phyloP scores from a whole-genome alignment of 2,329 filamentous ascomycete genomes.

The Cytospora leucostoma region DNA sequence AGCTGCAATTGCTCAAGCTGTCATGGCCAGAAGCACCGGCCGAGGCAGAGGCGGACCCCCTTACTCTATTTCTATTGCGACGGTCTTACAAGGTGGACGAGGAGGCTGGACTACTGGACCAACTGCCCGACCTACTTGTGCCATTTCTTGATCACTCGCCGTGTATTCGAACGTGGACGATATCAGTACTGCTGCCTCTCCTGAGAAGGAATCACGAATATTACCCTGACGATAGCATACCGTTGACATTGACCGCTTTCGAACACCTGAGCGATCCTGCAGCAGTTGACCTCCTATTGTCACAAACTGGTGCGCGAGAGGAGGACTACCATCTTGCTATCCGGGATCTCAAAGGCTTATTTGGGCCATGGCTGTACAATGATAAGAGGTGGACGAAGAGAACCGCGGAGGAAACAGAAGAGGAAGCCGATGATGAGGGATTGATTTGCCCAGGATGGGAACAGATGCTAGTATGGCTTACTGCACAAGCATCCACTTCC shows the following conservation, averaged over 20 bases:
- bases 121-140: conserved; percentile 65
- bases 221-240: conserved; percentile 54
- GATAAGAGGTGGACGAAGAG: conserved; percentile 56
- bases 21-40: conserved; percentile 48
- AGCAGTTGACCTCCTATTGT: conserved; percentile 64
- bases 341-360: conserved; percentile 66
- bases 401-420: conserved; percentile 29
- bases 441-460: conserved; percentile 65
- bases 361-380: conserved; percentile 75
- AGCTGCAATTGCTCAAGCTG: conserved; percentile 64
- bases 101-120: conserved; percentile 70
- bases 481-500: conserved; percentile 57
- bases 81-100: conserved; percentile 69
- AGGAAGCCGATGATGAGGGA: conserved; percentile 31
- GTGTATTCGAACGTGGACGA: conserved; percentile 66
- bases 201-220: conserved; percentile 70
- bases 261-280: conserved; percentile 59
- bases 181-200: conserved; percentile 69
- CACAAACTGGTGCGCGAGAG: conserved; percentile 50
- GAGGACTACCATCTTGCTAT: conserved; percentile 49
- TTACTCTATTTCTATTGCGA: conserved; percentile 67
- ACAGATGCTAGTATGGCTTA: conserved; percentile 67
- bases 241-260: conserved; percentile 63
- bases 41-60: conserved; percentile 53
- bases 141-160: conserved; percentile 67